Evolutionary conservation across 805 yeast species (phyloP).

Genomic region (Barnettozyma vustinii): DNA sequence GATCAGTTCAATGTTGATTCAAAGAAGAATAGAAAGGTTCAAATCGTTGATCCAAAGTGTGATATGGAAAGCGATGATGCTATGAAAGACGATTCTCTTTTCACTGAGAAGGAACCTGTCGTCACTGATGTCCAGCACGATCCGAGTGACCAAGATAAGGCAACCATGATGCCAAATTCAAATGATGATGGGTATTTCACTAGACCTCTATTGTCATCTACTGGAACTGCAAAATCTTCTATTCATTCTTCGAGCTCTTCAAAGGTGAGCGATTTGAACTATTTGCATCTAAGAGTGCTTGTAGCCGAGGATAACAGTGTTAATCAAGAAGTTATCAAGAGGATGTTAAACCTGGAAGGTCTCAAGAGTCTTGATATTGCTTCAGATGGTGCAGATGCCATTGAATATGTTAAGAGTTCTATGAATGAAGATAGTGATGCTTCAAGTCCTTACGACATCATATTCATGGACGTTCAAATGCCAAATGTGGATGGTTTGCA

Average conservation of each 20-base stretch:
- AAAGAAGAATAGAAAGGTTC: conserved; percentile 42
- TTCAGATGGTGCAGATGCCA: conserved; percentile 87
- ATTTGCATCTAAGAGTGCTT: conserved; percentile 43
- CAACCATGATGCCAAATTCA: background rate
- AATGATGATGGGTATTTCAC: conserved; percentile 14
- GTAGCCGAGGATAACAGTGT: conserved; percentile 94
- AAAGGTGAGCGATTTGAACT: conserved; percentile 11
- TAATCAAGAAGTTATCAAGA: conserved; percentile 86
- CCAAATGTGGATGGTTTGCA: conserved; percentile 86
- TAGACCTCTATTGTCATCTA: conserved; percentile 32
- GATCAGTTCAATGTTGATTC: conserved; percentile 62
- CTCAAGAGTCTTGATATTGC: conserved; percentile 68
- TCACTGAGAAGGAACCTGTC: background rate
- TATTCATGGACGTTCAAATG: conserved; percentile 98
- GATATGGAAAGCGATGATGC: background rate
- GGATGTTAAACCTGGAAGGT: conserved; percentile 87
- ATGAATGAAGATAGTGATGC: conserved; percentile 9
- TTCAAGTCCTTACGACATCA: conserved; percentile 52
- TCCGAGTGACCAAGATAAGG: background rate
- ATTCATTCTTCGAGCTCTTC: conserved; percentile 9
- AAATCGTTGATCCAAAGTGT: conserved; percentile 26
- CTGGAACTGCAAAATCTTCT: conserved; percentile 34
- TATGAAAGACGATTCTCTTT: background rate
- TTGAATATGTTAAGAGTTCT: conserved; percentile 44
- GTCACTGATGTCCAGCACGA: background rate